Conservation (phyloP, 1,284 basidiomycete species). For the Pyrrhoderma noxium region DNA sequence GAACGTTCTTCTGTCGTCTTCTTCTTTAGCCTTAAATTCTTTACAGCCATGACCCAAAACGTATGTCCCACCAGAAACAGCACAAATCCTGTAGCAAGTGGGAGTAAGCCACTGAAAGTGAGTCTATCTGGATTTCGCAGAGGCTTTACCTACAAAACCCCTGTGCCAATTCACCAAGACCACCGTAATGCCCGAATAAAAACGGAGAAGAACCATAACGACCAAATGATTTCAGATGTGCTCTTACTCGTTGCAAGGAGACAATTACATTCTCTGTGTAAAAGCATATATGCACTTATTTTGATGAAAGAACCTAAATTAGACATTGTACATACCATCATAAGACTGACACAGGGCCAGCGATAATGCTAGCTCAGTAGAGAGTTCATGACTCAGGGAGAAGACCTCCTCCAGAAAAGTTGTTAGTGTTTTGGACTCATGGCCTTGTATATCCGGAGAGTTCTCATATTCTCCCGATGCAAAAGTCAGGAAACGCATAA, state of each 20-base stretch:
- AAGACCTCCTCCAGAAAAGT: slow-evolving; percentile 60
- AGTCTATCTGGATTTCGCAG: background rate
- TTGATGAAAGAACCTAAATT: background rate
- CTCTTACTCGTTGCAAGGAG: slow-evolving; percentile 59
- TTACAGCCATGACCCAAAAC: slow-evolving; percentile 61
- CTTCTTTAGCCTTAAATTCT: slow-evolving; percentile 17
- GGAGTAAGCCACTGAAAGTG: background rate
- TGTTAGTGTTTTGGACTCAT: slow-evolving; percentile 47
- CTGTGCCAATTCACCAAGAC: slow-evolving; percentile 86
- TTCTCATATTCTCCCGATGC: slow-evolving; percentile 69
- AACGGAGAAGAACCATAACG: slow-evolving; percentile 89
- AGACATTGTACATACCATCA: slow-evolving; percentile 37
- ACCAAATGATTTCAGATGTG: slow-evolving; percentile 75
- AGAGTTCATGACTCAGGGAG: slow-evolving; percentile 50
- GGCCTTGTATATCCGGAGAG: slow-evolving; percentile 52
- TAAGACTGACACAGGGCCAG: slow-evolving; percentile 57
- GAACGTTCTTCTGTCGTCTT: slow-evolving; percentile 7
- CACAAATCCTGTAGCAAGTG: slow-evolving; percentile 52
- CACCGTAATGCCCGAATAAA: slow-evolving; percentile 91
- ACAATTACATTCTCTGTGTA: slow-evolving; percentile 53
- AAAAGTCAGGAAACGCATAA: slow-evolving; percentile 91
- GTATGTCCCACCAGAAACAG: slow-evolving; percentile 81
- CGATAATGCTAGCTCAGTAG: slow-evolving; percentile 61
- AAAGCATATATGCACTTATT: background rate
- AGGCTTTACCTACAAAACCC: slow-evolving; percentile 63